Conservation (phyloP, 257 asterid genomes). For the Capsicum pubescens region DNA sequence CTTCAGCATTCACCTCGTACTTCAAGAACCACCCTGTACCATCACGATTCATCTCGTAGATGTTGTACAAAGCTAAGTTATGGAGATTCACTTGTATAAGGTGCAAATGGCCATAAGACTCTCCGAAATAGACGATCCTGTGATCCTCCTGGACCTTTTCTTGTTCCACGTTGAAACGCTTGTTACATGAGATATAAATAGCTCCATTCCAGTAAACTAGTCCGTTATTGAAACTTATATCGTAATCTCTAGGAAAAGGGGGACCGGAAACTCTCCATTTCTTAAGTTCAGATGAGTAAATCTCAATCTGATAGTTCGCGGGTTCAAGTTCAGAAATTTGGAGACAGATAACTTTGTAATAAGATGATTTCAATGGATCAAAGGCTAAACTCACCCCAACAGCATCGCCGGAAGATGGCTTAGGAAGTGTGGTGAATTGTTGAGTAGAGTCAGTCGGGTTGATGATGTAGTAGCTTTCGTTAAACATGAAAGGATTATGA, state of each 20-base stretch:
- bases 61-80: background rate
- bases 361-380: slow-evolving; percentile 27
- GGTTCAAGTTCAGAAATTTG: slow-evolving; percentile 22
- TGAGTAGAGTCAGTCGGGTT: background rate
- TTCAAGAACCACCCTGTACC: slow-evolving; percentile 20
- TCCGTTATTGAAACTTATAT: background rate
- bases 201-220: background rate
- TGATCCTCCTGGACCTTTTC: background rate
- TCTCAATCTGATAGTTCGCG: slow-evolving; percentile 27
- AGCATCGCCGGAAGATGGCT: background rate
- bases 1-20: background rate
- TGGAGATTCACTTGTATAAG: background rate
- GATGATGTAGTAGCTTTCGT: background rate
- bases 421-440: slow-evolving; percentile 12
- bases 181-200: background rate
- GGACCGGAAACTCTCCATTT: slow-evolving; percentile 43
- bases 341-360: slow-evolving; percentile 44
- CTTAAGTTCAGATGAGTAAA: slow-evolving; percentile 44
- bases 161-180: background rate
- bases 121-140: background rate
- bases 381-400: background rate
- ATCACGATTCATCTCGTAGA: background rate
- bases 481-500: slow-evolving; percentile 7
- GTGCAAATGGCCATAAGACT: slow-evolving; percentile 14
- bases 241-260: slow-evolving; percentile 16